Conservation (phyloP, 2,329 filamentous ascomycete species). For the Massarina eburnea region DNA sequence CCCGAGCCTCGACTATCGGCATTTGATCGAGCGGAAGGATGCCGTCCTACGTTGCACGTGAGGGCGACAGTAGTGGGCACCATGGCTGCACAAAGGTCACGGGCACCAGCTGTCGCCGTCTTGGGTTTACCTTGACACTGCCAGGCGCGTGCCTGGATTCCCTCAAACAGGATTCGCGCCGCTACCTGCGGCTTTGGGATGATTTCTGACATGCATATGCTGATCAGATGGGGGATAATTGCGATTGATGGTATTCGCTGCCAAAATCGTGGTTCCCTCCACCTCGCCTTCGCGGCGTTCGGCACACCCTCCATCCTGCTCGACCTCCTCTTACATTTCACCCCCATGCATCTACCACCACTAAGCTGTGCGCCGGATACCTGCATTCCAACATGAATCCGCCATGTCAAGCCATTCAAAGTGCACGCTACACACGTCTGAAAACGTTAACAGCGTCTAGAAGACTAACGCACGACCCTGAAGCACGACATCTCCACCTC, state of each 20-base stretch:
- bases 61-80: too few species aligned
- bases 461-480: not conserved
- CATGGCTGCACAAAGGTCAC: not conserved
- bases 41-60: not conserved
- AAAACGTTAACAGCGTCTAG: not conserved
- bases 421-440: not conserved
- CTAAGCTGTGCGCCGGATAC: not conserved
- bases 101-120: not conserved
- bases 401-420: not conserved
- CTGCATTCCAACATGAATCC: not conserved
- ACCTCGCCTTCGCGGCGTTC: too few species aligned
- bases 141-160: not conserved
- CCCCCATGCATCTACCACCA: not conserved
- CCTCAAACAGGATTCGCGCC: not conserved
- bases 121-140: not conserved
- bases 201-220: too few species aligned
- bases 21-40: not conserved
- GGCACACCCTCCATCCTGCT: not conserved
- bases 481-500: not conserved
- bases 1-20: not conserved
- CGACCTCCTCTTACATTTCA: not conserved
- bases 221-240: too few species aligned
- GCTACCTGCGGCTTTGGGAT: not conserved
- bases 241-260: too few species aligned
- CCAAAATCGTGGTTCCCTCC: too few species aligned